Conservation (phyloP, 805 yeast species). For the Lipomyces kockii region DNA sequence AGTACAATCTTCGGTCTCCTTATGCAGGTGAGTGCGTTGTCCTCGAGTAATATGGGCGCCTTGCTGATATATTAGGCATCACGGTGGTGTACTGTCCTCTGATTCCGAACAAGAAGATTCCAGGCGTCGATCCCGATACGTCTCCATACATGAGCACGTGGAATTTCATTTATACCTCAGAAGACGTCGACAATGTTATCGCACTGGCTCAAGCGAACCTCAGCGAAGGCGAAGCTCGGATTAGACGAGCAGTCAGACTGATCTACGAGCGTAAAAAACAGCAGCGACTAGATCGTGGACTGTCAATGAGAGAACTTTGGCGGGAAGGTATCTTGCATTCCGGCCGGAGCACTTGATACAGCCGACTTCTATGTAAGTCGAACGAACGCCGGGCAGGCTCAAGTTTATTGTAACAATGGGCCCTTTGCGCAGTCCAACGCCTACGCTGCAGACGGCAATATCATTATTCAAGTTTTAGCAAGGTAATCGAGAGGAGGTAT, state of each 20-base stretch:
- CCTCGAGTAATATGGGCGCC: neutral
- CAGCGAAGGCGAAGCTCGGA: conserved; percentile 33
- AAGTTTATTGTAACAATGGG: neutral
- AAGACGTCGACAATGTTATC: conserved; percentile 35
- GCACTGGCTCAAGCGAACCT: conserved; percentile 34
- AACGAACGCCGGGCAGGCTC: neutral
- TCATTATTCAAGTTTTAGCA: no score
- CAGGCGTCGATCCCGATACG: conserved; percentile 38
- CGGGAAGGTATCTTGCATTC: neutral
- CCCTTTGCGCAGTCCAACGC: no score
- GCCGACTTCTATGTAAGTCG: neutral
- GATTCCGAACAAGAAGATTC: conserved; percentile 34
- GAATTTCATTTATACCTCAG: conserved; percentile 39
- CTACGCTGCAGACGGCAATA: no score
- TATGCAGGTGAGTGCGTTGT: conserved; percentile 7
- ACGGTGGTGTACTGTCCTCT: conserved; percentile 39
- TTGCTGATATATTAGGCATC: conserved; percentile 18
- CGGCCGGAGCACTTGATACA: neutral
- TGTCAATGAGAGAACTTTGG: neutral
- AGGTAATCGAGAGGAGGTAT: no score
- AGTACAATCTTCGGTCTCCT: conserved; percentile 9
- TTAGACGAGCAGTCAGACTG: conserved; percentile 30
- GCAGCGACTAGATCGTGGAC: conserved; percentile 11
- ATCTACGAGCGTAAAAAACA: conserved; percentile 37
- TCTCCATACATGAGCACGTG: conserved; percentile 39